Base-by-base conservation (phyloP, 1,284 basidiomycete genomes). In the Sporisorium graminicola region DNA sequence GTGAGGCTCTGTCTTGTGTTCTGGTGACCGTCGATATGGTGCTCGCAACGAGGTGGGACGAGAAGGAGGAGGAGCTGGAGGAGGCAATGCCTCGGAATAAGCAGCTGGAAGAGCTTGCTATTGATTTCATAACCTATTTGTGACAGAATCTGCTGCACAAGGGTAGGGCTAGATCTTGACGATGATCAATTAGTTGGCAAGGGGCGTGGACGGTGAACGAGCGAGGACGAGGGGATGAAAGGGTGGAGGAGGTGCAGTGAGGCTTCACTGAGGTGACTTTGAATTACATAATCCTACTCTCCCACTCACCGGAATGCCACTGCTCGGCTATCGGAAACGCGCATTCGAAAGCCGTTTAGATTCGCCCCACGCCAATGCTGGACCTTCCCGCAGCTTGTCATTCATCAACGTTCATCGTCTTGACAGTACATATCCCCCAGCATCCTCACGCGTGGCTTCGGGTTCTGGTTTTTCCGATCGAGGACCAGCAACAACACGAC, bases 301-400 rank as follows among this genome's bases (percentile, higher is more conserved):
- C 14, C 3, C 35, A 35, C 31, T 33, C 6, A 35, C 33, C 10
- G 22, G 22, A 29, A 13, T 49, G 24, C 18, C 29, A 7, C 7
- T 16, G n/a, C 35, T 64, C 67, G 67, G 67, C 53, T 65, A 33
- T 65, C 63, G 63, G 59, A 54, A 51, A 56, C 61, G 61, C 62
- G 58, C 54, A 47, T 55, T 44, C 47, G 49, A 50, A 54, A 16
- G 66, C 24, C 40, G 33, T 27, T 10, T 27, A 12, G 18, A 35
- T 31, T 10, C 20, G 50, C 29, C 29, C 50, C 50, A 20, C 47
- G 46, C 46, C 27, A 24, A 43, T 47, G 43, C 26, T 46, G 24
- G 46, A 47, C 46, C 49, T 52, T 60, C 51, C 55, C 62, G 58
- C 68, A 71, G 68, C 20, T 20, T 40, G 55, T 49, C 66, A 49